A percentile compares a stretch with the other conserved stretches of the same genome.
phyloP scores from a whole-genome alignment of 129 eudicot genomes.

The Ambrosia artemisiifolia region DNA sequence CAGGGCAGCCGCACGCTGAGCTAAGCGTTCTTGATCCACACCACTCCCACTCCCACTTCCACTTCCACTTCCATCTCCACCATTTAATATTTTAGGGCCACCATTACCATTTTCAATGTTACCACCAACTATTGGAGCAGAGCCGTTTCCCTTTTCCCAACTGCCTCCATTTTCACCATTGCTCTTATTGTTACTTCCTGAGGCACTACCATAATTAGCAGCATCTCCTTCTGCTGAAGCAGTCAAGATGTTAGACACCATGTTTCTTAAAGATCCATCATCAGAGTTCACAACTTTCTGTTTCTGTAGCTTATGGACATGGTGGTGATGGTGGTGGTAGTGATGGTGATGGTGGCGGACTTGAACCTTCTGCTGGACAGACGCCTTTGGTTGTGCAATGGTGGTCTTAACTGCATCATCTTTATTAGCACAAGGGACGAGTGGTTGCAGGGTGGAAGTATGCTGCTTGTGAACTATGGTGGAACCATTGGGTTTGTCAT shows the following conservation, averaged over 20 bases:
- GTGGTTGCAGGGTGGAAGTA: conserved; percentile 17
- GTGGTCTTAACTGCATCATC: conserved; percentile 13
- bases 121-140: conserved; percentile 35
- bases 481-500: conserved; percentile 38
- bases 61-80: conserved; percentile 39
- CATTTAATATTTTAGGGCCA: conserved; percentile 29
- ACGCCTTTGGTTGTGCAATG: conserved; percentile 3
- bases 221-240: conserved; percentile 55
- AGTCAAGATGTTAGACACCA: conserved; percentile 30
- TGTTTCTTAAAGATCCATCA: conserved; percentile 35
- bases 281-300: conserved; percentile 31
- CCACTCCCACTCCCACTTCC: conserved; percentile 40
- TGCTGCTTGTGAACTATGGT: conserved; percentile 19
- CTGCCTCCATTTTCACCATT: conserved; percentile 51
- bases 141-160: conserved; percentile 34
- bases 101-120: conserved; percentile 36
- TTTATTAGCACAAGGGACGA: conserved; percentile 20
- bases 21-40: conserved; percentile 28
- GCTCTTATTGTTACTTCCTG: conserved; percentile 65
- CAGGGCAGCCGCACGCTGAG: conserved; percentile 63
- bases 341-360: conserved; percentile 58
- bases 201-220: conserved; percentile 58
- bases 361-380: conserved; percentile 26
- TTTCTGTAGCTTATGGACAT: conserved; percentile 38
- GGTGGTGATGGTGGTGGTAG: conserved; percentile 51